A percentile compares a stretch with the other conserved stretches of the same genome.
Conservation (phyloP, 2,329 filamentous ascomycete species). For the Cylindrodendrum hubeiense region DNA sequence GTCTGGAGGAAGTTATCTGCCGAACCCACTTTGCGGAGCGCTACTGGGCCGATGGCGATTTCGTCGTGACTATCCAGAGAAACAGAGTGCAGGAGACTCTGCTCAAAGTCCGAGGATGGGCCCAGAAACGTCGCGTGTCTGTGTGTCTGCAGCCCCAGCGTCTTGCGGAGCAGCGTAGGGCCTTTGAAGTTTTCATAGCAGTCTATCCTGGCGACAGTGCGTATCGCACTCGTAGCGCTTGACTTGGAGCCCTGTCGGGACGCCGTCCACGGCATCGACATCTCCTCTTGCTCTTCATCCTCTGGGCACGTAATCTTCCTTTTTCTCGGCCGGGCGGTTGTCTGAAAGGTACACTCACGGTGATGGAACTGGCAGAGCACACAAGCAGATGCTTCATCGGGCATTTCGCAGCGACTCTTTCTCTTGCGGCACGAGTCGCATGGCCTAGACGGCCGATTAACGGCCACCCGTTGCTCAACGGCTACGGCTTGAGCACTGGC, state of each 20-base stretch:
- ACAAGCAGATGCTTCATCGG: neutral
- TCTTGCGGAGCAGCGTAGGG: constrained; percentile 11
- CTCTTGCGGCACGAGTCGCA: constrained; percentile 12
- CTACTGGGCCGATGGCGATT: constrained; percentile 5
- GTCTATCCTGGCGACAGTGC: constrained; percentile 9
- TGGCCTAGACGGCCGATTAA: constrained; percentile 10
- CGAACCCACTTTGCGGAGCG: constrained; percentile 4
- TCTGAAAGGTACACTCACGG: constrained; percentile 8
- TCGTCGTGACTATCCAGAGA: constrained; percentile 5
- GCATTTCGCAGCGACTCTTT: constrained; percentile 13
- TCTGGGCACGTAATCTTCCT: neutral
- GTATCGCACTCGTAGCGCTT: constrained; percentile 1
- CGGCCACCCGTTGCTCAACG: constrained; percentile 1
- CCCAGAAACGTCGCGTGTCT: constrained; percentile 5
- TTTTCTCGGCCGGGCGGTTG: constrained; percentile 1
- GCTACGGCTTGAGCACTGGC: neutral
- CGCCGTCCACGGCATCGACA: neutral
- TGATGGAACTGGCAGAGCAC: constrained; percentile 13
- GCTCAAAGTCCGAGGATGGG: constrained; percentile 11
- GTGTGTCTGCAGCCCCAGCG: constrained; percentile 7
- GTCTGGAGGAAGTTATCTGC: constrained; percentile 10
- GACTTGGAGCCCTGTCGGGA: constrained; percentile 4
- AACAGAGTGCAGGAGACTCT: constrained; percentile 6
- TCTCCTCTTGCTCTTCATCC: constrained; percentile 9
- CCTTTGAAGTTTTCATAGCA: constrained; percentile 14